Base-by-base conservation (phyloP, 176 grass and related monocot species). In the Hsuehochloa calcarea region DNA sequence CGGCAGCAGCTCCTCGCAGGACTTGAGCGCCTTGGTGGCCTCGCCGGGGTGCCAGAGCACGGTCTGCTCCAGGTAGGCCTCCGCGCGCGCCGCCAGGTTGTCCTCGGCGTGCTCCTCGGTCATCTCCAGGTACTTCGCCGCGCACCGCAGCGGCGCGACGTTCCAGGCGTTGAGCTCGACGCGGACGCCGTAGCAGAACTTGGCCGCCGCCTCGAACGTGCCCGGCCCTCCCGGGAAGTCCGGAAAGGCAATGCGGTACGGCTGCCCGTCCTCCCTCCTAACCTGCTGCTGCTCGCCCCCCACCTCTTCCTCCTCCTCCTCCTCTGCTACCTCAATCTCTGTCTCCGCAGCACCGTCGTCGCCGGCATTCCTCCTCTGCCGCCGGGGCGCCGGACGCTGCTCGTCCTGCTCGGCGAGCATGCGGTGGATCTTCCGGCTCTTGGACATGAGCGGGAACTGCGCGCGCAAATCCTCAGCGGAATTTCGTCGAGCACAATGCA, bases 391-490 rank as follows among this genome's bases (percentile, higher is more conserved):
- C 34, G 82, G 80, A 17, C 27, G 75, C 23, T 60, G 40, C 59
- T 66, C 77, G 49, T 98, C 93, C 49, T 90, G 80, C 85, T 98
- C 95, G 9, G 83, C 79, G 78, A 98, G 84, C 59, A 98, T 87
- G 19, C 89, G 88, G 55, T 92, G 81, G 85, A 98, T 88, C 83
- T 89, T 95, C 35, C 86, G 68, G 80, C 93, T 93, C 86, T 93
- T 98, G 68, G 89, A 88, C 90, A 98, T 95, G 50, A 98, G 88
- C 65, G 96, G 96, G 74, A 98, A 98, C 96, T 98, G 95, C 61
- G 40, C 20, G 38, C 45, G 44, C 62, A 73, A 9, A 49, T 3
- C 31, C 73, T 91, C 71, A 92, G 84, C 47, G 64, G 70, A 88
- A 91, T 89, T 92, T 82, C 88, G 39, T 92, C 90, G 91, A 92